A percentile compares a stretch with the other conserved stretches of the same genome.
Conservation (phyloP, 73 alveolate genomes). For the Stentor roeselii region DNA sequence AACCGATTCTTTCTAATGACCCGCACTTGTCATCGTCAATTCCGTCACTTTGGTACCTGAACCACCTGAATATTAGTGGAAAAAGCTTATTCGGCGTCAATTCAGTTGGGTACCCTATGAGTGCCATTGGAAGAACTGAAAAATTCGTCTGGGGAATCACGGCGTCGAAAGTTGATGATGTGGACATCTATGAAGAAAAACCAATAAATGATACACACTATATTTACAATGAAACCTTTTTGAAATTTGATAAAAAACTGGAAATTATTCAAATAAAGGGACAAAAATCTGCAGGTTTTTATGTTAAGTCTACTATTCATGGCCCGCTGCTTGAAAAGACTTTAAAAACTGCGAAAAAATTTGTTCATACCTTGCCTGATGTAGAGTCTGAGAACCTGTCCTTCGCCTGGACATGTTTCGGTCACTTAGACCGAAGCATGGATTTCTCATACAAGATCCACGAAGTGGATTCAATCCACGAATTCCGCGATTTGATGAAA, state of each 20-base stretch:
- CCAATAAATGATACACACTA: slow-evolving; percentile 51
- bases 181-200: slow-evolving; percentile 82
- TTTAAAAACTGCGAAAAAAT: no score
- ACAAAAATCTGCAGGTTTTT: background rate
- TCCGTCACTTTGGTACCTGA: slow-evolving; percentile 80
- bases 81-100: slow-evolving; percentile 56
- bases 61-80: slow-evolving; percentile 46
- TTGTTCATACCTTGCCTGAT: background rate
- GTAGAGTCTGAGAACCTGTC: background rate
- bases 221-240: background rate
- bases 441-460: background rate
- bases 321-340: background rate
- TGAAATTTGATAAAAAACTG: background rate
- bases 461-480: background rate
- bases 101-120: slow-evolving; percentile 83
- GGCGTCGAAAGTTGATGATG: slow-evolving; percentile 71
- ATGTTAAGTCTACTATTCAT: background rate
- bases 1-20: slow-evolving; percentile 89
- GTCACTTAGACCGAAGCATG: background rate
- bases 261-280: background rate
- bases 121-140: slow-evolving; percentile 70
- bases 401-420: no score
- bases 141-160: slow-evolving; percentile 80
- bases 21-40: slow-evolving; percentile 84
- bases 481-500: background rate